Base-by-base conservation (phyloP, 305 asterid genomes). In the Fraxinus dipetala region DNA sequence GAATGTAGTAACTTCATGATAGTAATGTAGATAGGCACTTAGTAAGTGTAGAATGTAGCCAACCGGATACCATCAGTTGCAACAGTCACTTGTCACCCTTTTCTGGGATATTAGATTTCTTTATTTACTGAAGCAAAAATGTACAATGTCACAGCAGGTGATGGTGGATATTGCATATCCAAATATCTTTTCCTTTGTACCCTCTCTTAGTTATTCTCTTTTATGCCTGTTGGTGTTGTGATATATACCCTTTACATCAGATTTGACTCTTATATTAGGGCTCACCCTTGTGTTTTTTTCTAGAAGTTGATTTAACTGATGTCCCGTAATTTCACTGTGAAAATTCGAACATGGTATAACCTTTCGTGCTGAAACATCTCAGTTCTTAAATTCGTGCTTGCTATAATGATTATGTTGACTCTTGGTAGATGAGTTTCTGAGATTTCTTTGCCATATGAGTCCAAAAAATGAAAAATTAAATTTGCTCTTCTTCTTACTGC, bases 401-500 rank as follows among this genome's bases (percentile, higher is more conserved):
- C 73, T 43, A 26, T 14, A 40, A 40, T 28, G 36, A 34, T 24
- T 24, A 65, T 28, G 73, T 35, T 77, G 81, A 78, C 59, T 54
- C 80, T 45, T 22, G 63, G 70, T 78, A 61, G 3, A 61, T 76
- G 72, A 74, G 30, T 48, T 75, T 61, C 79, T 76, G 69, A 75
- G 51, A 72, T 69, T 77, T 78, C 48, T 40, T 51, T 56, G 77
- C 67, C 79, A 18, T 51, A 51, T 32, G 40, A 28, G 35, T 67
- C 20, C 40, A 14, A 28, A 28, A 69, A 30, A 69, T 69, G 24
- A 28, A 69, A 22, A 28, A 2, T 69, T 69, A 30, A 69, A 69
- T 69, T 69, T 69, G 3, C 75, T 31, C 31, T 30, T 69, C 38
- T 69, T 77, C 38, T 63, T 77, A 51, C 81, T 75, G 83, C 82